phyloP scores from a whole-genome alignment of 495 filamentous ascomycete genomes.

The Parmelia sp. region DNA sequence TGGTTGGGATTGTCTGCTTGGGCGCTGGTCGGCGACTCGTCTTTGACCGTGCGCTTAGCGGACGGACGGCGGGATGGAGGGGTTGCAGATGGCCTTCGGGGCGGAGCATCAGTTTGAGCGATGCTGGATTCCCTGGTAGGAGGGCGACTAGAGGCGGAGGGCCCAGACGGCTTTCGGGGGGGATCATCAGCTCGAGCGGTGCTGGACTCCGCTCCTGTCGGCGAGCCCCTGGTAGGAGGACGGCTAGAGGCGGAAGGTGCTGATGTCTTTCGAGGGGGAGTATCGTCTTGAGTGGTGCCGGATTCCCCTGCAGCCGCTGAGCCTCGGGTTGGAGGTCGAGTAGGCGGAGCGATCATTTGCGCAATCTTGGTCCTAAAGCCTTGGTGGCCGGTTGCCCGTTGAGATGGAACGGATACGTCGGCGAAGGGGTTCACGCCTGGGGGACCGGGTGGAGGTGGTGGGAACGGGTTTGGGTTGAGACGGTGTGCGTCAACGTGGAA shows the following conservation, averaged over 20 bases:
- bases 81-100: not conserved
- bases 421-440: not conserved
- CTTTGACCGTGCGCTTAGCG: not conserved
- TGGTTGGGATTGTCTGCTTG: not conserved
- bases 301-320: not conserved
- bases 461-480: not conserved
- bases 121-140: not conserved
- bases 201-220: not conserved
- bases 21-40: not conserved
- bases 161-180: not conserved
- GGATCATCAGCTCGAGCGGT: not conserved
- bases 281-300: not conserved
- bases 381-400: not conserved
- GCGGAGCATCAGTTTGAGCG: not conserved
- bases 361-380: not conserved
- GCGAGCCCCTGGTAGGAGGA: not conserved
- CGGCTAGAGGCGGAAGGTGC: not conserved
- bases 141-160: not conserved
- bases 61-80: not conserved
- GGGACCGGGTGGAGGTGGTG: not conserved
- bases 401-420: not conserved
- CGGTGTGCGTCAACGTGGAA: not conserved
- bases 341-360: not conserved
- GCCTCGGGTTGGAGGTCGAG: not conserved
- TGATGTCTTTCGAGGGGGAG: not conserved